Evolutionary conservation across 2,329 filamentous ascomycete species (phyloP), one percentile per base, ranked within the genome.

Genomic region (Penicillium palitans): DNA sequence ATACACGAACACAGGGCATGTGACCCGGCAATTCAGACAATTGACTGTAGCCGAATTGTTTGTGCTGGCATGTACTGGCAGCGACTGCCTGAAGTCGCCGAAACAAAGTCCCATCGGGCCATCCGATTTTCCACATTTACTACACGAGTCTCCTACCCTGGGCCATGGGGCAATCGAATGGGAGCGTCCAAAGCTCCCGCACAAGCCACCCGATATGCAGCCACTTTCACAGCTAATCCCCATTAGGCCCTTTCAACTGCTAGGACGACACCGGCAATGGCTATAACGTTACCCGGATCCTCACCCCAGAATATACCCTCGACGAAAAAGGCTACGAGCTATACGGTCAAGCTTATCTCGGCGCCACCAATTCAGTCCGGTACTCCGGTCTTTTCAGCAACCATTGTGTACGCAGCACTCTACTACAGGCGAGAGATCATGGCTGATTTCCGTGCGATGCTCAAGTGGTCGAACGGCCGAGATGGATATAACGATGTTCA

Each of bases 351-450:
- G 80, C 81, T 0, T 85, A 80, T 62, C 68, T 85, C 27, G 72
- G 79, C 0, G 80, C 83, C 13, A 80, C 76, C 17, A 81, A 81
- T 55, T 68, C 82, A n/a, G 72, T 76, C 31, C 74, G 81, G n/a
- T 85, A 84, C 72, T 74, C 81, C 61, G 82, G 80, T 68, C 84
- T 83, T 72, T 85, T 85, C 57, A 0, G 80, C 82, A 19, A 80
- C 79, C 0, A 68, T 85, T 17, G 80, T 79, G 4, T 83, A 84
- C 55, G 79, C 80, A 25, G 65, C 72, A 19, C 74, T 85, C 1
- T 84, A 83, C 68, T 80, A 85, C 65, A 77, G 81, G 4, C 76
- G 79, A 52, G 81, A 84, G 62, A 80, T 84, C 40, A 66, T 66
- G 8, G 78, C 79, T 55, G 81, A 81, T 2, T 80, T 83, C 71